Percentiles rank a stretch among this genome's conserved stretches.
Evolutionary conservation across 176 grass and related monocot species (phyloP).

Genomic region (Carex kokanica): DNA sequence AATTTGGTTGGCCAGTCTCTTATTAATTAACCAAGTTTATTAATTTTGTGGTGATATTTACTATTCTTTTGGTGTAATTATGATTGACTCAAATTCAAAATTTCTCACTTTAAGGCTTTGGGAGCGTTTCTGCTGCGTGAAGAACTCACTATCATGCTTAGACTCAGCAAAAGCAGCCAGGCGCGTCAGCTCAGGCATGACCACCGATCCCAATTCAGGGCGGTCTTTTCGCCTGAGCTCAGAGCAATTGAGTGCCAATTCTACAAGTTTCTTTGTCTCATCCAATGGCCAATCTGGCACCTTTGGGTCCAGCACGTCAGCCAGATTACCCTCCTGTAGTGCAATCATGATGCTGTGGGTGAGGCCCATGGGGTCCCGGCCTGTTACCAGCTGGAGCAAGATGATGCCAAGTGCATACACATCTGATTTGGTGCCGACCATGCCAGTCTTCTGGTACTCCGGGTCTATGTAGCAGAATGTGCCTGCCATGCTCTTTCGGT

Average conservation of each 20-base stretch:
- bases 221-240: constrained; percentile 68
- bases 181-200: constrained; percentile 51
- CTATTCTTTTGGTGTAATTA: not conserved
- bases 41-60: constrained; percentile 14
- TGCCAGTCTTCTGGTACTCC: constrained; percentile 82
- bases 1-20: not conserved
- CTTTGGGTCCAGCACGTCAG: constrained; percentile 43
- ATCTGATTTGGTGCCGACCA: constrained; percentile 70
- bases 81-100: not conserved
- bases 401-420: constrained; percentile 78
- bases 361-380: constrained; percentile 60
- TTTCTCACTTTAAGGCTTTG: constrained; percentile 21
- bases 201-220: constrained; percentile 51
- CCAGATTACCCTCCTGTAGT: constrained; percentile 52
- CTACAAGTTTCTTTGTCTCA: constrained; percentile 42
- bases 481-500: not conserved
- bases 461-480: constrained; percentile 95
- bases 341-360: constrained; percentile 52
- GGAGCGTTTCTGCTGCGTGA: not conserved
- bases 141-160: not conserved
- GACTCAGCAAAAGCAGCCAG: constrained; percentile 40
- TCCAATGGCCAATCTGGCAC: constrained; percentile 55
- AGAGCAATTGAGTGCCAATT: constrained; percentile 68
- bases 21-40: not conserved
- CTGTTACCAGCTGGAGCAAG: constrained; percentile 75